phyloP scores from a whole-genome alignment of 257 asterid genomes.

The Coffea eugenioides region DNA sequence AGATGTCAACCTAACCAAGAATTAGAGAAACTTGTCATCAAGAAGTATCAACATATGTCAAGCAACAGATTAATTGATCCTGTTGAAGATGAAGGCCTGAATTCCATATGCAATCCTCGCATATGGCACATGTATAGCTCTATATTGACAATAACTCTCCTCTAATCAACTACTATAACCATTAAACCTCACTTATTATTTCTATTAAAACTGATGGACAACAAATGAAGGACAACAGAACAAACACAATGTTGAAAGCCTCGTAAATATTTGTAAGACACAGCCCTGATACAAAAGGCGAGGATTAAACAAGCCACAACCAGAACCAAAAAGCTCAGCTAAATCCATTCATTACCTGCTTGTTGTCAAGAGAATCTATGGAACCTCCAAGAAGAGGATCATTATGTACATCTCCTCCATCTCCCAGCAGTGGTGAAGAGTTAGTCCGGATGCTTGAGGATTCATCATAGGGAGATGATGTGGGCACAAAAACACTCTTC shows the following conservation, averaged over 20 bases:
- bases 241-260: not conserved
- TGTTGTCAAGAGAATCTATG: conserved; percentile 55
- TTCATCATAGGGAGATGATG: conserved; percentile 76
- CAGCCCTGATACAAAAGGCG: not conserved
- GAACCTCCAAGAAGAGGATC: conserved; percentile 84
- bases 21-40: conserved; percentile 8
- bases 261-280: not conserved
- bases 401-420: conserved; percentile 64
- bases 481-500: conserved; percentile 60
- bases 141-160: not conserved
- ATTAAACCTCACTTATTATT: not conserved
- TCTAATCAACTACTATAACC: not conserved
- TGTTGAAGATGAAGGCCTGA: not conserved
- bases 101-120: not conserved
- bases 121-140: not conserved
- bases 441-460: conserved; percentile 65
- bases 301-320: not conserved
- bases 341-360: conserved; percentile 47
- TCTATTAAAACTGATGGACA: not conserved
- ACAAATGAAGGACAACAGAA: not conserved
- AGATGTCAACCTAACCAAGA: conserved; percentile 60
- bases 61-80: not conserved
- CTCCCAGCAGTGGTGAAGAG: conserved; percentile 66
- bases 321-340: not conserved
- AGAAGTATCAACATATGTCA: conserved; percentile 3